These are phyloP conservation scores for Neolentinus lepideus DNA, from an alignment of 1,284 basidiomycete genomes.

Conservation along the genomic window DNA sequence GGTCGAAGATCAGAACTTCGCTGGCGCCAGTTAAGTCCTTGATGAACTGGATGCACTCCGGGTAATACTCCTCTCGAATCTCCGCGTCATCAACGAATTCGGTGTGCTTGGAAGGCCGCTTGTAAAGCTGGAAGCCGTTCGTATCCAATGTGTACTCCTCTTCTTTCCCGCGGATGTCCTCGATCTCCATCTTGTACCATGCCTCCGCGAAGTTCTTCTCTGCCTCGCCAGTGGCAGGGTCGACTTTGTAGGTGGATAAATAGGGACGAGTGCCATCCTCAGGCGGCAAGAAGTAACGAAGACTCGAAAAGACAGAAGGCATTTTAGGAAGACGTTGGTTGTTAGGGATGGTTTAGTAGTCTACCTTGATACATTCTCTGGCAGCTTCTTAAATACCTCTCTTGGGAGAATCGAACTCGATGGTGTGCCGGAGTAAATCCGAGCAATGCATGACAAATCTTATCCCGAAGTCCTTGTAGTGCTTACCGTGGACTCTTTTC, in stretches of 20 bases:
- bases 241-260: conserved; percentile 16
- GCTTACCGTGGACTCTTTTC: too few relatives aligned
- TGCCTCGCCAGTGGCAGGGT: conserved; percentile 15
- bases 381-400: too few relatives aligned
- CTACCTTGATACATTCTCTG: too few relatives aligned
- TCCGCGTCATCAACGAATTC: conserved; percentile 39
- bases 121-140: conserved; percentile 47
- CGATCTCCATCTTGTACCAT: conserved; percentile 32
- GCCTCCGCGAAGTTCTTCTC: conserved; percentile 15
- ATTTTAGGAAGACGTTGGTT: too few relatives aligned
- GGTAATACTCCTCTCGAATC: conserved; percentile 48
- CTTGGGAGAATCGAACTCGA: too few relatives aligned
- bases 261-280: conserved; percentile 25
- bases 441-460: too few relatives aligned
- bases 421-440: too few relatives aligned
- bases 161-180: conserved; percentile 54
- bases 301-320: conserved; percentile 7
- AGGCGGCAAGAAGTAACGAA: conserved; percentile 24
- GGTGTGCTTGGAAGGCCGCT: conserved; percentile 33
- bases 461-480: too few relatives aligned
- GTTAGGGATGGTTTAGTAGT: too few relatives aligned
- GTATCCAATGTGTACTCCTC: conserved; percentile 39
- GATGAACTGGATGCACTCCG: conserved; percentile 49
- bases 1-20: conserved; percentile 53
- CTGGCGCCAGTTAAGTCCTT: conserved; percentile 57